A percentile compares a stretch with the other conserved stretches of the same genome.
These are phyloP conservation scores for Phytopythium montanum DNA, from an alignment of 352 stramenopile genomes.

Conservation along the genomic window DNA sequence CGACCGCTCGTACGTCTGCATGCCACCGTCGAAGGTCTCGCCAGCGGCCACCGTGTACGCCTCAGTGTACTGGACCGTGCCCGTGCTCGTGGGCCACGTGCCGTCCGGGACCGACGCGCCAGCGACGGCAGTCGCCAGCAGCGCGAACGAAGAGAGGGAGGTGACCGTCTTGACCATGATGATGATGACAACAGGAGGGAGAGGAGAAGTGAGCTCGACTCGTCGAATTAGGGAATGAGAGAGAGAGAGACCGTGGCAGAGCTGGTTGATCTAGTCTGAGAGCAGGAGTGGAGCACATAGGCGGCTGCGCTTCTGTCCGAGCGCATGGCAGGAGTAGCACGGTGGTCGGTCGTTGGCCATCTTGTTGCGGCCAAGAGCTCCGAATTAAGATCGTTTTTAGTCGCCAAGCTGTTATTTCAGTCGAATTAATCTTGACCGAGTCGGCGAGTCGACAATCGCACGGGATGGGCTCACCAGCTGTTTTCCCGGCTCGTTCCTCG, in stretches of 20 bases:
- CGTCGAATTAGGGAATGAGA: constrained; percentile 2
- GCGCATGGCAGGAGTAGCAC: not conserved
- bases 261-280: not conserved
- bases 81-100: constrained; percentile 14
- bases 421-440: not conserved
- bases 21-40: constrained; percentile 41
- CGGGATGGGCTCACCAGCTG: not conserved
- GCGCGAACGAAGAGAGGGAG: not conserved
- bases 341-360: not conserved
- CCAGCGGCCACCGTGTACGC: constrained; percentile 30
- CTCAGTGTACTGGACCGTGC: constrained; percentile 16
- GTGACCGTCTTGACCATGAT: constrained; percentile 7
- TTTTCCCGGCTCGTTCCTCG: not conserved
- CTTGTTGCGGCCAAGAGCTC: not conserved
- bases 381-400: not conserved
- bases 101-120: constrained; percentile 15
- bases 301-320: not conserved
- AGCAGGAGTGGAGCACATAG: not conserved
- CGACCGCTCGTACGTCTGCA: constrained; percentile 54
- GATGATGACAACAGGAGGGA: too few relatives aligned
- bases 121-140: not conserved
- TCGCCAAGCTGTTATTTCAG: not conserved
- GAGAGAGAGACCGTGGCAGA: too few relatives aligned
- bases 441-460: not conserved
- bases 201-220: not conserved